phyloP scores from a whole-genome alignment of 441 rosid species.

The Arabidopsis hybrid region DNA sequence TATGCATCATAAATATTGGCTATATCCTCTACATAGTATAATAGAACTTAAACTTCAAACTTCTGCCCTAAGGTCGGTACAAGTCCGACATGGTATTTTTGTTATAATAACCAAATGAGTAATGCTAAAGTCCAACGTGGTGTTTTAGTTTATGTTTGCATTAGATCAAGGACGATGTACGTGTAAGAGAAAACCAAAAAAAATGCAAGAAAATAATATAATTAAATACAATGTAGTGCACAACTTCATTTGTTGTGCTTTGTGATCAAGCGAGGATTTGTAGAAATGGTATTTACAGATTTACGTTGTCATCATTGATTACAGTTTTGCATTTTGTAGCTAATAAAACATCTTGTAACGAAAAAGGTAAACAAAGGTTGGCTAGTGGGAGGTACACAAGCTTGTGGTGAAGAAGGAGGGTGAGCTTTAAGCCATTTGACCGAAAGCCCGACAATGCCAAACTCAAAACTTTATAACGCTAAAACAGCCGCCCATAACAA shows the following conservation, averaged over 20 bases:
- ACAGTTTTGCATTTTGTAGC: no score
- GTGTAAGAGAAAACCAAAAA: not conserved
- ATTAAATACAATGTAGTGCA: not conserved
- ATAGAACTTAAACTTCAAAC: slow-evolving; percentile 10
- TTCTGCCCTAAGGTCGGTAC: slow-evolving; percentile 22
- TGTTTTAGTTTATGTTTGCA: slow-evolving; percentile 20
- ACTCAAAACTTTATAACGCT: slow-evolving; percentile 22
- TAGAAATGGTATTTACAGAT: not conserved
- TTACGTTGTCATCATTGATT: not conserved
- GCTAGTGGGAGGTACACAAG: slow-evolving; percentile 27
- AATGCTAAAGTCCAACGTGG: slow-evolving; percentile 15
- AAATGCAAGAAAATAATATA: not conserved
- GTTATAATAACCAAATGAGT: slow-evolving; percentile 9
- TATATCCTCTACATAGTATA: not conserved
- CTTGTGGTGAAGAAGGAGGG: slow-evolving; percentile 24
- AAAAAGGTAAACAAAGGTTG: slow-evolving; percentile 35
- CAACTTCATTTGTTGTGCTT: not conserved
- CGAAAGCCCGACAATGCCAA: slow-evolving; percentile 40
- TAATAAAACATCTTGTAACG: not conserved
- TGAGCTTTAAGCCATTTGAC: slow-evolving; percentile 33
- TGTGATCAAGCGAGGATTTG: not conserved
- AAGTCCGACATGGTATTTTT: slow-evolving; percentile 33
- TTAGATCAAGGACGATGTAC: slow-evolving; percentile 9
- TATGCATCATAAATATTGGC: slow-evolving; percentile 1
- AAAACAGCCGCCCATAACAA: slow-evolving; percentile 35